Evolutionary conservation across 345 rosid species (phyloP).

Genomic region (Angophora floribunda): DNA sequence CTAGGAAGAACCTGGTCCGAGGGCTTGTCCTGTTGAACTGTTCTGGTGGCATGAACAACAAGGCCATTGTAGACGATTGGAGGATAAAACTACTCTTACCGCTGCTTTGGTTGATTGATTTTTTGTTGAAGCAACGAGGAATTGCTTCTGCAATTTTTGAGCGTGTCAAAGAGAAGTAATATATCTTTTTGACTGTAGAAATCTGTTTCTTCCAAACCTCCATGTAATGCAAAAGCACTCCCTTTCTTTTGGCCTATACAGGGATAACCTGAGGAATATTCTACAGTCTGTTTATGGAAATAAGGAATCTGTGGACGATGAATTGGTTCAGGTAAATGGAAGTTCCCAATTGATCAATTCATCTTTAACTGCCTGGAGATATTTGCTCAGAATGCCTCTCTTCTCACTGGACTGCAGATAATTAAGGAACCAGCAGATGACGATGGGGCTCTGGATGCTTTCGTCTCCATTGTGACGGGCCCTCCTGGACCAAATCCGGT

Average conservation of each 20-base stretch:
- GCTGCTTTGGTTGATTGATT: slow-evolving; percentile 68
- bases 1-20: slow-evolving; percentile 32
- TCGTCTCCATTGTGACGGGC: slow-evolving; percentile 77
- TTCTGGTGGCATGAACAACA: slow-evolving; percentile 97
- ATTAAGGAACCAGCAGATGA: slow-evolving; percentile 69
- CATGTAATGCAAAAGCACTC: background rate
- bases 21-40: slow-evolving; percentile 86
- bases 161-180: slow-evolving; percentile 63
- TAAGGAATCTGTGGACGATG: slow-evolving; percentile 75
- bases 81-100: slow-evolving; percentile 78
- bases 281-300: slow-evolving; percentile 62
- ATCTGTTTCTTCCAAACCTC: background rate
- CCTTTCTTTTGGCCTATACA: slow-evolving; percentile 11
- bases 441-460: slow-evolving; percentile 87
- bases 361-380: background rate
- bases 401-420: slow-evolving; percentile 31
- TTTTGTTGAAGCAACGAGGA: slow-evolving; percentile 50
- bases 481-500: slow-evolving; percentile 90
- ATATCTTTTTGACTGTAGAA: background rate
- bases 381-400: background rate
- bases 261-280: slow-evolving; percentile 61
- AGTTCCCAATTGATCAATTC: background rate
- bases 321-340: slow-evolving; percentile 59
- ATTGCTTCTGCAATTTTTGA: slow-evolving; percentile 69
- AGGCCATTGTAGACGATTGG: slow-evolving; percentile 93